Base-by-base conservation (phyloP, 176 grass and related monocot genomes). In the Musa troglodytarum region DNA sequence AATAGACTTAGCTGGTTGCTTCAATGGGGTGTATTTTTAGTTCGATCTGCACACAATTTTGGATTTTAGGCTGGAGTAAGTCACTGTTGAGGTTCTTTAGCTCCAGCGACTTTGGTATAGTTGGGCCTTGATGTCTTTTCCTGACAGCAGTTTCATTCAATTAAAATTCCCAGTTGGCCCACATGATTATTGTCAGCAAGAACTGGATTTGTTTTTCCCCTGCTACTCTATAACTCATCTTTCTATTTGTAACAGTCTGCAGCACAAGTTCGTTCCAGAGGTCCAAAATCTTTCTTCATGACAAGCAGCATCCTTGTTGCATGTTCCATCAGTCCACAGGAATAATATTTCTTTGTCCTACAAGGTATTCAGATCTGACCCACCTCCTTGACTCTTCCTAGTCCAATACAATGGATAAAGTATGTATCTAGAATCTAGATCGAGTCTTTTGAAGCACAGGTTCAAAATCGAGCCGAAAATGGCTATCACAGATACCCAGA, bases 401-500 rank as follows among this genome's bases (percentile, higher is more conserved):
- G 3, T 43, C 3, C 14, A 43, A 28, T 10, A 1, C 10, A 11
- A 34, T 6, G 13, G 10, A 29, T 25, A 34, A 13, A 67, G 7
- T 3, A 25, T 12, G 11, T 11, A 29, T 72, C 11, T n/a, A 16
- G 9, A 17, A 15, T 79, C 12, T 57, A 91, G 94, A 77, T 1
- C 83, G 10, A 43, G 34, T 43, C 34, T 43, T 43, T 43, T 43
- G 34, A 43, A 43, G 34, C 34, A 43, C 34, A 43, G 34, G 34
- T 43, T 43, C 34, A 43, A 43, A 43, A 43, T 19, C 83, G 29
- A 84, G 61, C 72, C 75, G 56, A 79, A 76, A 80, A 98, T 98
- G 94, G 94, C 79, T 68, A 80, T 83, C 69, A 77, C 79, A 28
- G 95, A 82, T 63, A 83, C 81, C 19, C 75, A 79, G 25, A 83